Conservation (phyloP, 495 filamentous ascomycete species). For the Darksidea phi region DNA sequence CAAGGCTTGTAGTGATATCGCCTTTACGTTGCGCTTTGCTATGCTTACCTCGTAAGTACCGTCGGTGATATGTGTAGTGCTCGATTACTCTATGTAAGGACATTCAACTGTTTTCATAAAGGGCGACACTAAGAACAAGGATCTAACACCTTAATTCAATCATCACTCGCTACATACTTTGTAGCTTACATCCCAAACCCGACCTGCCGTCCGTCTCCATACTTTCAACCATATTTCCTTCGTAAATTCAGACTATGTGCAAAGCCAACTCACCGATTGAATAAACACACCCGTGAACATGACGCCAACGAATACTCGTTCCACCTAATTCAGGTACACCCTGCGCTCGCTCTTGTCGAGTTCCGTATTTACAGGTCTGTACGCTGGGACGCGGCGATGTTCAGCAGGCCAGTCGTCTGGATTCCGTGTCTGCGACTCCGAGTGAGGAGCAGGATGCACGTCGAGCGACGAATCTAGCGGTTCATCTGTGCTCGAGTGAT, state of each 20-base stretch:
- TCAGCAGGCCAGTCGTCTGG: conserved; percentile 48
- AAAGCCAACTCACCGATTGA: conserved; percentile 50
- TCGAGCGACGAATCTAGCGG: conserved; percentile 33
- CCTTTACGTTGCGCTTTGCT: too few relatives aligned
- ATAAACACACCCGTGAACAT: conserved; percentile 56
- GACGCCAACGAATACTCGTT: conserved; percentile 50
- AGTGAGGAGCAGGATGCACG: conserved; percentile 23
- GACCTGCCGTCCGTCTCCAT: conserved; percentile 50
- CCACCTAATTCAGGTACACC: conserved; percentile 46
- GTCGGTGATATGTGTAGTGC: too few relatives aligned
- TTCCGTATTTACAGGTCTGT: conserved; percentile 51
- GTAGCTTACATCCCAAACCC: conserved; percentile 48
- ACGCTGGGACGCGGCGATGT: conserved; percentile 52
- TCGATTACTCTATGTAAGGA: too few relatives aligned
- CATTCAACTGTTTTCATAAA: too few relatives aligned
- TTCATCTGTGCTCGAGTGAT: conserved; percentile 40
- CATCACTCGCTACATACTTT: conserved; percentile 55
- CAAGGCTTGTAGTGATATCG: too few relatives aligned
- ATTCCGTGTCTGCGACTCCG: conserved; percentile 26
- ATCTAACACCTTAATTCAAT: too few relatives aligned
- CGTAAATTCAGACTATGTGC: background rate
- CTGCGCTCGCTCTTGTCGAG: conserved; percentile 46
- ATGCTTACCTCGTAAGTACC: too few relatives aligned
- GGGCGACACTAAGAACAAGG: too few relatives aligned
- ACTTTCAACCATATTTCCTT: conserved; percentile 28